Evolutionary conservation across 2,329 filamentous ascomycete genomes (phyloP).

Genomic region (Penicillium sp.): DNA sequence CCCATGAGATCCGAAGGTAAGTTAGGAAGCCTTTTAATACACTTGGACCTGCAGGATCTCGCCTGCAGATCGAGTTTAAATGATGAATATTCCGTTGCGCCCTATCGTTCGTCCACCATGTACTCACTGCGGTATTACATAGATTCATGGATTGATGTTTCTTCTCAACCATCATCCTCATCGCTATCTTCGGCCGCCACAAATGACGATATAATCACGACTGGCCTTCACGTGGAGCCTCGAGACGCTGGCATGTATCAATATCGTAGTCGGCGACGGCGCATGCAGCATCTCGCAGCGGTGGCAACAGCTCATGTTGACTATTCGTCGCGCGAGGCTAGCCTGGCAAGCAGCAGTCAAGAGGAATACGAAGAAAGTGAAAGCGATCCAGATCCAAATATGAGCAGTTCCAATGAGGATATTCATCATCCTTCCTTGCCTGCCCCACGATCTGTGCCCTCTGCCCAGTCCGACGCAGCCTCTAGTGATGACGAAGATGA

Average conservation of each 20-base stretch:
- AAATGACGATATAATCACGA: constrained; percentile 85
- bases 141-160: constrained; percentile 97
- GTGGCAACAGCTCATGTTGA: constrained; percentile 43
- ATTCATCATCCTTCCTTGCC: constrained; percentile 35
- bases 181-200: constrained; percentile 75
- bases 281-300: constrained; percentile 34
- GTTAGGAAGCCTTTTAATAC: constrained; percentile 23
- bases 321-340: constrained; percentile 46
- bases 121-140: constrained; percentile 49
- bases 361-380: constrained; percentile 95
- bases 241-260: constrained; percentile 52
- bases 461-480: constrained; percentile 31
- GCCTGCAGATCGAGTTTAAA: constrained; percentile 11
- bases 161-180: constrained; percentile 89
- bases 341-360: constrained; percentile 68
- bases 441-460: constrained; percentile 21
- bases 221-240: constrained; percentile 74
- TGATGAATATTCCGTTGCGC: neutral
- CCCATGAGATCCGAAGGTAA: constrained; percentile 47
- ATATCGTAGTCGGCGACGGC: constrained; percentile 58
- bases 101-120: constrained; percentile 24
- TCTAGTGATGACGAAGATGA: constrained; percentile 66
- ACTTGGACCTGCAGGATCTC: constrained; percentile 5
- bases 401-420: constrained; percentile 65
- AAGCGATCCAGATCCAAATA: constrained; percentile 75